These are phyloP conservation scores for Letharia lupina DNA, from an alignment of 495 filamentous ascomycete species.

Conservation along the genomic window DNA sequence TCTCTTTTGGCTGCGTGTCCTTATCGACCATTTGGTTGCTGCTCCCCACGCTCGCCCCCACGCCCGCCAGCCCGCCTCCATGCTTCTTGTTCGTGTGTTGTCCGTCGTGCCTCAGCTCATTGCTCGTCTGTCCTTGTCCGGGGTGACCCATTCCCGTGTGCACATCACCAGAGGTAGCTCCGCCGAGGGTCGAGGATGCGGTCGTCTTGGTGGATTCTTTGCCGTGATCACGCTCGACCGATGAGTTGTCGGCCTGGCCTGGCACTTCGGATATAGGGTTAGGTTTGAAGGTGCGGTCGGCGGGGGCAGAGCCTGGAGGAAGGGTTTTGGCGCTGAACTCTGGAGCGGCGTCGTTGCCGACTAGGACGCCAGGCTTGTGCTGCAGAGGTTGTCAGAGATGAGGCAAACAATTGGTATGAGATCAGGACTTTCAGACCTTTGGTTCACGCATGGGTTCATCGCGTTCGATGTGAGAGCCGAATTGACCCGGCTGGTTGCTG, in stretches of 20 bases:
- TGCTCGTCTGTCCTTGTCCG: slow-evolving; percentile 49
- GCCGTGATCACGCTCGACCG: slow-evolving; percentile 33
- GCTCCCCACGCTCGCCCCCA: slow-evolving; percentile 35
- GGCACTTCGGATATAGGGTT: slow-evolving; percentile 41
- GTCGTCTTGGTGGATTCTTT: slow-evolving; percentile 40
- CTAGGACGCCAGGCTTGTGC: slow-evolving; percentile 59
- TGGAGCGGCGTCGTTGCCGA: slow-evolving; percentile 50
- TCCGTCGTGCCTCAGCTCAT: slow-evolving; percentile 50
- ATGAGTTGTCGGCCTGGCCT: slow-evolving; percentile 40
- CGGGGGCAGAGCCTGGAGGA: slow-evolving; percentile 57
- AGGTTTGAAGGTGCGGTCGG: slow-evolving; percentile 50
- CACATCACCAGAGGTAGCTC: slow-evolving; percentile 56
- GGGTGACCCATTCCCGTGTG: slow-evolving; percentile 55
- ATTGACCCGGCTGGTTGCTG: slow-evolving; percentile 48
- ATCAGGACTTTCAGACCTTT: slow-evolving; percentile 43
- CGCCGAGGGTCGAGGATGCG: slow-evolving; percentile 48
- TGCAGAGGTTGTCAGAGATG: slow-evolving; percentile 27
- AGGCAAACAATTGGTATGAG: not conserved
- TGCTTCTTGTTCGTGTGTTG: slow-evolving; percentile 45
- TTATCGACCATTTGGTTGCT: slow-evolving; percentile 23
- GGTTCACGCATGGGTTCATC: slow-evolving; percentile 42
- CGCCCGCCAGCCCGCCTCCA: slow-evolving; percentile 44
- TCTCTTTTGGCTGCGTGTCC: slow-evolving; percentile 21
- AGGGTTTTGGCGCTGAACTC: slow-evolving; percentile 56
- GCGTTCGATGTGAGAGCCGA: slow-evolving; percentile 43